Conservation (phyloP, 176 grass and related monocot species). For the Ananas comosus region DNA sequence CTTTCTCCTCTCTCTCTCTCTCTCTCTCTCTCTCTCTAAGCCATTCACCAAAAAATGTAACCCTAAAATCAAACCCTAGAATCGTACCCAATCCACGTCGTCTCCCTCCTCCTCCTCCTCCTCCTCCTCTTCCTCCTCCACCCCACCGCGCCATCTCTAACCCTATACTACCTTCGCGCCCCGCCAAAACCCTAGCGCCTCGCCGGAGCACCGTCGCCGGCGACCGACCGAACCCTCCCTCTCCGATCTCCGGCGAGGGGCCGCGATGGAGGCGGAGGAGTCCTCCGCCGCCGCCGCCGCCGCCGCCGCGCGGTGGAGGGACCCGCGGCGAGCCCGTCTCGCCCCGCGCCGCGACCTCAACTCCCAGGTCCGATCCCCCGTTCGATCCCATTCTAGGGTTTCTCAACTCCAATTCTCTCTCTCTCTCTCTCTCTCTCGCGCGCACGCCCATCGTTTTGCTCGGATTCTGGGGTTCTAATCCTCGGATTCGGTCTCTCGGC, state of each 20-base stretch:
- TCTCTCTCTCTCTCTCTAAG: not conserved
- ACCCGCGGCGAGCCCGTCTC: constrained; percentile 29
- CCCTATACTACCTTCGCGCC: not conserved
- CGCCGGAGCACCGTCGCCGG: constrained; percentile 19
- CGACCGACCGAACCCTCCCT: too few relatives aligned
- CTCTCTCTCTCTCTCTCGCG: not conserved
- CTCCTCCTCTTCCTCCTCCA: constrained; percentile 26
- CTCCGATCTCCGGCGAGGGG: not conserved
- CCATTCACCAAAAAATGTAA: constrained; percentile 4
- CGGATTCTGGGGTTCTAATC: not conserved
- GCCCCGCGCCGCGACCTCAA: constrained; percentile 64
- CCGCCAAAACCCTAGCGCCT: not conserved
- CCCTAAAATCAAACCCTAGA: constrained; percentile 6
- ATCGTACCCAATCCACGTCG: not conserved
- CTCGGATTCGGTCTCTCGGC: not conserved
- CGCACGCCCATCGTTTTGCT: not conserved
- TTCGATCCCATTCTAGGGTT: not conserved
- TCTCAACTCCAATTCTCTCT: constrained; percentile 5
- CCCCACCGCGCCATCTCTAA: constrained; percentile 25
- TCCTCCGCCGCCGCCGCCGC: not conserved
- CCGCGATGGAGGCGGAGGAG: constrained; percentile 46
- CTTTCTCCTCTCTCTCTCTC: not conserved
- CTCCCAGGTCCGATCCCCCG: constrained; percentile 34
- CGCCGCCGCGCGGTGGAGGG: constrained; percentile 23
- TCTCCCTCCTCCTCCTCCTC: not conserved